Percentiles rank a stretch among this genome's conserved stretches.
Evolutionary conservation across 257 asterid genomes (phyloP).

Genomic region (Leonotis leonurus): DNA sequence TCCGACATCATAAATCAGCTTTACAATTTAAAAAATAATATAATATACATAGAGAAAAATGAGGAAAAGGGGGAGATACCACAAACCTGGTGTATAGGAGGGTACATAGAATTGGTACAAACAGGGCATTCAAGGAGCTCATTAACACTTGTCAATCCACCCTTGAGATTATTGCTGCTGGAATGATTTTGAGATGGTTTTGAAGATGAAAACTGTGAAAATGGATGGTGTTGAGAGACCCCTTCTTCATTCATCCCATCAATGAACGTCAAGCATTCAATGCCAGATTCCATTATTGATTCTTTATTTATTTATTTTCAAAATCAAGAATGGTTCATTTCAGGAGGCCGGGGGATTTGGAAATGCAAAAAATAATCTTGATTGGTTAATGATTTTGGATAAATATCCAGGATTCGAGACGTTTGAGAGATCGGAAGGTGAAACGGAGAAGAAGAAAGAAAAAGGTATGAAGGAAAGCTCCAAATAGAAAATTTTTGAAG

Average conservation of each 20-base stretch:
- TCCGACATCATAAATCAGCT: not conserved
- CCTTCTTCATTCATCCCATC: constrained; percentile 49
- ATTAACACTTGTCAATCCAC: constrained; percentile 41
- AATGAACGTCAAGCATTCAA: constrained; percentile 41
- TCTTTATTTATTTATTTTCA: not conserved
- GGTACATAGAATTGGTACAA: constrained; percentile 46
- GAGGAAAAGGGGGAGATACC: not conserved
- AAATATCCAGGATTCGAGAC: constrained; percentile 10
- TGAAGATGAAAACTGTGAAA: constrained; percentile 32
- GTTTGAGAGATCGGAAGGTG: constrained; percentile 16
- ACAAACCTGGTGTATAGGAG: constrained; percentile 39
- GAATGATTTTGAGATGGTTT: constrained; percentile 23
- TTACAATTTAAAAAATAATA: too few species aligned
- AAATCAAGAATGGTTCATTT: constrained; percentile 19
- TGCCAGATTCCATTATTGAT: constrained; percentile 48
- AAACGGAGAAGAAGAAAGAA: not conserved
- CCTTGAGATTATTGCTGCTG: too few species aligned
- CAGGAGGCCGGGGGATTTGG: constrained; percentile 10
- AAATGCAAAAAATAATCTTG: not conserved
- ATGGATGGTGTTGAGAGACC: constrained; percentile 30
- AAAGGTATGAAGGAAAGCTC: not conserved
- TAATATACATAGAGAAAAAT: too few species aligned
- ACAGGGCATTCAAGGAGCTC: constrained; percentile 59
- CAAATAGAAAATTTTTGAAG: constrained; percentile 11
- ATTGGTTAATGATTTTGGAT: constrained; percentile 3